These are phyloP conservation scores for Talaromyces sp. DNA, from an alignment of 2,329 filamentous ascomycete genomes.

Conservation along the genomic window DNA sequence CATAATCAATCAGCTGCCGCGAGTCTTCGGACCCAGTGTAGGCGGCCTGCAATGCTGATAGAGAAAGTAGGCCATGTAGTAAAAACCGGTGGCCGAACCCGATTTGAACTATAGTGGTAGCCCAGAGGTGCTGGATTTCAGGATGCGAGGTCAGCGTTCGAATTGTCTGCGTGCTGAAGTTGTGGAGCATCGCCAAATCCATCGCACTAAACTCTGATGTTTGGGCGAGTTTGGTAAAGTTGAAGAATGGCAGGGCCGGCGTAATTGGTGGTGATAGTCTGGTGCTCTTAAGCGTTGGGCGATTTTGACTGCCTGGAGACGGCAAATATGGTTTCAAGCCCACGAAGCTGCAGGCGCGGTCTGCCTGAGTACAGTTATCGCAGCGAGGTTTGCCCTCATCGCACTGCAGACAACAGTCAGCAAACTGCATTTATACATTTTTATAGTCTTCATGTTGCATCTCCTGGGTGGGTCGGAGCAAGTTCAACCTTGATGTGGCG, in stretches of 20 bases:
- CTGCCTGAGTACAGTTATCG: constrained; percentile 10
- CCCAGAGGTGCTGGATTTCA: constrained; percentile 18
- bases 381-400: constrained; percentile 11
- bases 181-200: constrained; percentile 36
- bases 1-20: constrained; percentile 4
- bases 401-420: constrained; percentile 3
- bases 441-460: neutral
- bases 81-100: constrained; percentile 22
- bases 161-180: constrained; percentile 27
- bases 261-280: neutral
- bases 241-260: neutral
- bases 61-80: constrained; percentile 22
- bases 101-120: constrained; percentile 19
- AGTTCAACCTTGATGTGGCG: constrained; percentile 13
- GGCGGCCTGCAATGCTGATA: constrained; percentile 20
- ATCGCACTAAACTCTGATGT: constrained; percentile 5
- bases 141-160: neutral
- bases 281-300: neutral
- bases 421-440: neutral
- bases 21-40: neutral
- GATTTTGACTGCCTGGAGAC: neutral
- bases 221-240: neutral
- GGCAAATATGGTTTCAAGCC: constrained; percentile 9
- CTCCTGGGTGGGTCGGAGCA: neutral
- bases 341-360: constrained; percentile 9